Base-by-base conservation (phyloP, 331 rosid genomes). In the Quercus phellos region DNA sequence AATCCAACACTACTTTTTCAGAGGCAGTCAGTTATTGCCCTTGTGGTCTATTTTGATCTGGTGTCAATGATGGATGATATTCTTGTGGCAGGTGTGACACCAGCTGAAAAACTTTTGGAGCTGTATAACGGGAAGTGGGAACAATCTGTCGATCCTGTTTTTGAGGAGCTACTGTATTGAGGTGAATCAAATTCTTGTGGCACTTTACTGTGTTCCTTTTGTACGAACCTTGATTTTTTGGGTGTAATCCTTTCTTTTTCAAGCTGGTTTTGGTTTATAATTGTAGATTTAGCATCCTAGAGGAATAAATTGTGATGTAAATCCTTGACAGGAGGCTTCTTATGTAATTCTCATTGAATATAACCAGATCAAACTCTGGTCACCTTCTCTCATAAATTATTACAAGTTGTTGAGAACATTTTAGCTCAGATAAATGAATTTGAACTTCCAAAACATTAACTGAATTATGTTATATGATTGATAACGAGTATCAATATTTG, bases 51-150 rank as follows among this genome's bases (percentile, higher is more conserved):
- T 27, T 78, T 14, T 11, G 10, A 51, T 19, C 55, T 5, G 68
- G 51, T 74, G 58, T 74, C 63, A 22, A 74, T 8, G 42, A 38
- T 9, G 64, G 35, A 51, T 34, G 17, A 27, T 24, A 38, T 64
- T 79, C 71, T 55, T 70, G 46, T 79, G 77, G 80, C 87, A 95
- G 98, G 98, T 74, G 84, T 86, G 14, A 95, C 98, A 59, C 97
- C 97, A 27, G 96, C 99, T 64, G 96, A 95, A 86, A 93, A 79
- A 87, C 92, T 95, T 76, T 85, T 91, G 90, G 94, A 90, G 58
- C 78, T 93, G 86, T 93, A 91, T 50, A 61, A 91, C 66, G 96
- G 88, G 74, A 90, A 95, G 79, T 95, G 98, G 98, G 89, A 81
- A 75, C 90, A 89, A 71, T 83, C 81, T 50, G 90, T 95, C 59